A percentile compares a stretch with the other conserved stretches of the same genome.
Evolutionary conservation across 768 basidiomycete species (phyloP).

Genomic region (Hypsizygus marmoreus): DNA sequence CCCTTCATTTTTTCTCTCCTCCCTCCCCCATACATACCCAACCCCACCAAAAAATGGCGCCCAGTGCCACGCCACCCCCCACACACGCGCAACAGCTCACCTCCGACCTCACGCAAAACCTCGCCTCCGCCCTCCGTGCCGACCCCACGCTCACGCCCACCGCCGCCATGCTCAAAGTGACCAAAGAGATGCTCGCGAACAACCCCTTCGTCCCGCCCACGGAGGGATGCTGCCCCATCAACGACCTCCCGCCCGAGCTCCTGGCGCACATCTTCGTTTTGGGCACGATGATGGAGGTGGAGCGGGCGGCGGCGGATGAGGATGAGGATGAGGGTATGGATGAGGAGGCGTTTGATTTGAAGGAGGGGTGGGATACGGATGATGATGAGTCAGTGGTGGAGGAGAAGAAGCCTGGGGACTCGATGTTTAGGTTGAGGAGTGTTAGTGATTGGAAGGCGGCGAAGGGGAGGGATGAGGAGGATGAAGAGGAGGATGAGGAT

Average conservation of each 20-base stretch:
- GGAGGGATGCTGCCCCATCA: conserved; percentile 53
- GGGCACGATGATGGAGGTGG: conserved; percentile 40
- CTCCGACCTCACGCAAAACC: conserved; percentile 24
- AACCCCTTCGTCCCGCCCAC: conserved; percentile 52
- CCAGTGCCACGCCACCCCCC: conserved; percentile 20
- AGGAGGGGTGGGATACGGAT: conserved; percentile 28
- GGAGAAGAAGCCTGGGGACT: conserved; percentile 18
- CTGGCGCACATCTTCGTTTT: conserved; percentile 56
- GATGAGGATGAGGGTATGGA: conserved; percentile 33
- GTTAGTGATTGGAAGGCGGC: conserved; percentile 17
- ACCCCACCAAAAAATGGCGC: conserved; percentile 17
- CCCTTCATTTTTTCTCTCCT: neutral
- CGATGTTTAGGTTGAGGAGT: no score
- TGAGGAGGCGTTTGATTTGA: conserved; percentile 34
- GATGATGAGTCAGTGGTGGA: conserved; percentile 26
- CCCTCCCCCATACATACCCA: neutral
- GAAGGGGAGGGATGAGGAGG: conserved; percentile 24
- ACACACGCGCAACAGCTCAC: conserved; percentile 23
- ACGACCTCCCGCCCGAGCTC: conserved; percentile 56
- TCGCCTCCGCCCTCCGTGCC: conserved; percentile 25
- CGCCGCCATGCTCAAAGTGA: conserved; percentile 35
- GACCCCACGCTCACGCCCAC: conserved; percentile 28
- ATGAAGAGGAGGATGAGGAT: conserved; percentile 9
- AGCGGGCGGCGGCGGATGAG: no score
- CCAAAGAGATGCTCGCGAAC: conserved; percentile 39